phyloP scores from a whole-genome alignment of 2,329 filamentous ascomycete species.

The Acephala macrosclerotiorum region DNA sequence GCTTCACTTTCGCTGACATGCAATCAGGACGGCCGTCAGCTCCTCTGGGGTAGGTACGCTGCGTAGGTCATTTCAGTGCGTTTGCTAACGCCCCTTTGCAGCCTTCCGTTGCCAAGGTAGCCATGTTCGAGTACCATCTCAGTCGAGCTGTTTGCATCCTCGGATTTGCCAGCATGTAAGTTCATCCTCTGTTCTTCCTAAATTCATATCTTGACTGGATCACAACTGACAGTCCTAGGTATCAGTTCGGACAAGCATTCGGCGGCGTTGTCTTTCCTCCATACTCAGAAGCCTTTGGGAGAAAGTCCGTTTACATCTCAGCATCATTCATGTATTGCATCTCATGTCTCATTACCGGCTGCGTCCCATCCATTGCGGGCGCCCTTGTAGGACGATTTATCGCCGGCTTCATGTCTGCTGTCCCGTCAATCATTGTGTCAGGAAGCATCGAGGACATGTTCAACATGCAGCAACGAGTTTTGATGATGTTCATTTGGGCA shows the following conservation, averaged over 20 bases:
- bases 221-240: conserved; percentile 32
- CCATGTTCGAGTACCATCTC: conserved; percentile 20
- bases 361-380: conserved; percentile 45
- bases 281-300: conserved; percentile 48
- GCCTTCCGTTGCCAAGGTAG: conserved; percentile 22
- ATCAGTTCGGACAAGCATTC: conserved; percentile 48
- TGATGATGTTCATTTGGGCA: conserved; percentile 55
- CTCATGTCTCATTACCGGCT: conserved; percentile 48
- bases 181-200: too few species aligned
- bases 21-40: conserved; percentile 21
- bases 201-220: too few species aligned
- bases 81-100: not conserved
- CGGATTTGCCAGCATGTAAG: conserved; percentile 27
- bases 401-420: conserved; percentile 53
- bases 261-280: conserved; percentile 50
- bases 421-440: conserved; percentile 54
- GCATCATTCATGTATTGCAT: conserved; percentile 45
- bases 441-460: conserved; percentile 59
- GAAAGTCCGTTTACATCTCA: conserved; percentile 45
- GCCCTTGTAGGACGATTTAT: conserved; percentile 52
- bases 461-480: conserved; percentile 53
- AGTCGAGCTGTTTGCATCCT: conserved; percentile 13
- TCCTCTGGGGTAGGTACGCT: conserved; percentile 21
- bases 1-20: not conserved
- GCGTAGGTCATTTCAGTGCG: not conserved